A percentile compares a stretch with the other conserved stretches of the same genome.
Evolutionary conservation across 225 moss, liverwort and hornwort genomes (phyloP).

Genomic region (Physcomitrium patens): DNA sequence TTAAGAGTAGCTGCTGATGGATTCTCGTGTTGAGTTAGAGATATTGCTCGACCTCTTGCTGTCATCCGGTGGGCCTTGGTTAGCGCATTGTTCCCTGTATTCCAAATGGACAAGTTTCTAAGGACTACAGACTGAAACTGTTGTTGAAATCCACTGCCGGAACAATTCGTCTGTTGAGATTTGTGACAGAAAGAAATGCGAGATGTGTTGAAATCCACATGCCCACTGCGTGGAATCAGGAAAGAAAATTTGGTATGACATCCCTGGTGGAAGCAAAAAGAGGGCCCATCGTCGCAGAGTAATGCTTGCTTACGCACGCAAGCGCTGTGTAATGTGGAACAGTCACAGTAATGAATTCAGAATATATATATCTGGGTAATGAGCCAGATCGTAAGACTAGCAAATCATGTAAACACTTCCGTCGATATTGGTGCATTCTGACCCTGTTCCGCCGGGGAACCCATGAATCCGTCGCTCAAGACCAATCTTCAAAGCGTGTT

Average conservation of each 20-base stretch:
- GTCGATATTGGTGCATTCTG: no score
- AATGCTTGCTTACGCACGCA: background rate
- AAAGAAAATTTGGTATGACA: no score
- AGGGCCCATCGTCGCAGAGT: background rate
- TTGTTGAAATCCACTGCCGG: background rate
- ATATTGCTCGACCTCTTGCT: constrained; percentile 3
- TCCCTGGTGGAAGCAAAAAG: background rate
- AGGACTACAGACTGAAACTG: background rate
- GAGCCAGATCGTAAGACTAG: no score
- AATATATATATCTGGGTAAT: no score
- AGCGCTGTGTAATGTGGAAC: background rate
- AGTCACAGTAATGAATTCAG: background rate
- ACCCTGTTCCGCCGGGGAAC: no score
- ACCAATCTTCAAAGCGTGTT: no score
- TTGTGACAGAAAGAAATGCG: background rate
- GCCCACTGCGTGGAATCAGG: no score
- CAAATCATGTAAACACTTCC: no score
- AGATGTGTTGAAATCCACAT: no score
- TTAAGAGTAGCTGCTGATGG: background rate
- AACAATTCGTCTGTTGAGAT: constrained; percentile 5
- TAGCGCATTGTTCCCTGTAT: background rate
- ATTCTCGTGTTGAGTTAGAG: background rate
- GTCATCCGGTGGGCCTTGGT: no score
- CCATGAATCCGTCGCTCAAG: no score
- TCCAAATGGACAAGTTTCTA: background rate